Percentiles rank a stretch among this genome's conserved stretches.
Conservation (phyloP, 2,329 filamentous ascomycete genomes). For the Penicillium sp. region DNA sequence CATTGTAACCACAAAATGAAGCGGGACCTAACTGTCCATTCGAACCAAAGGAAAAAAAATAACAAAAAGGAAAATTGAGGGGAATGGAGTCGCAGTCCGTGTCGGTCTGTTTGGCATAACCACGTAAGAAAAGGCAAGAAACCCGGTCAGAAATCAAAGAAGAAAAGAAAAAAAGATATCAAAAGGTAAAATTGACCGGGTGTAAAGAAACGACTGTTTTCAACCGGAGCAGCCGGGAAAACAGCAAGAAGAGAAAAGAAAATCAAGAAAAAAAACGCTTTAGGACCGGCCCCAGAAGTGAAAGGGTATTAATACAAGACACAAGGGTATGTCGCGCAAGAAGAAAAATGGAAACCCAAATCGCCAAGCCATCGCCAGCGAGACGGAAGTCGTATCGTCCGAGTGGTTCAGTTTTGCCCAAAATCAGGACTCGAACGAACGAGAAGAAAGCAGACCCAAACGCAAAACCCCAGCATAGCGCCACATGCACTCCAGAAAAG, state of each 20-base stretch:
- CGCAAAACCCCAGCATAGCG: constrained; percentile 21
- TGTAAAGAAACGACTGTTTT: constrained; percentile 29
- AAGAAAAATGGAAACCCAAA: constrained; percentile 20
- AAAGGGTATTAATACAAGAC: constrained; percentile 34
- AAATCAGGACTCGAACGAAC: constrained; percentile 1
- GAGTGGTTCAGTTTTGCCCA: background rate
- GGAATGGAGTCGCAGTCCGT: constrained; percentile 37
- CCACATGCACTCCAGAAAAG: constrained; percentile 24
- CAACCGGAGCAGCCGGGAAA: constrained; percentile 21
- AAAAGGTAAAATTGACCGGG: constrained; percentile 21
- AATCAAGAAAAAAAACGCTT: constrained; percentile 28
- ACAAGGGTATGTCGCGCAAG: constrained; percentile 29
- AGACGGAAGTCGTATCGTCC: constrained; percentile 17
- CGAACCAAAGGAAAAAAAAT: constrained; percentile 44
- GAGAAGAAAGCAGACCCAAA: constrained; percentile 4
- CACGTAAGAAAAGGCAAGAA: constrained; percentile 32
- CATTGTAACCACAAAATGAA: constrained; percentile 24
- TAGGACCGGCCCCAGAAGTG: constrained; percentile 41
- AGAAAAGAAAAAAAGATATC: constrained; percentile 20
- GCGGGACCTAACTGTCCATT: constrained; percentile 32
- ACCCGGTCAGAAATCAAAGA: constrained; percentile 18
- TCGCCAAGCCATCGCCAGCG: constrained; percentile 22
- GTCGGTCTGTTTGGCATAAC: constrained; percentile 42
- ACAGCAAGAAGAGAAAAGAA: constrained; percentile 13
- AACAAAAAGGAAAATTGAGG: constrained; percentile 18